Conservation (phyloP, 2,329 filamentous ascomycete genomes). For the Magnaporthiopsis rhizophila region DNA sequence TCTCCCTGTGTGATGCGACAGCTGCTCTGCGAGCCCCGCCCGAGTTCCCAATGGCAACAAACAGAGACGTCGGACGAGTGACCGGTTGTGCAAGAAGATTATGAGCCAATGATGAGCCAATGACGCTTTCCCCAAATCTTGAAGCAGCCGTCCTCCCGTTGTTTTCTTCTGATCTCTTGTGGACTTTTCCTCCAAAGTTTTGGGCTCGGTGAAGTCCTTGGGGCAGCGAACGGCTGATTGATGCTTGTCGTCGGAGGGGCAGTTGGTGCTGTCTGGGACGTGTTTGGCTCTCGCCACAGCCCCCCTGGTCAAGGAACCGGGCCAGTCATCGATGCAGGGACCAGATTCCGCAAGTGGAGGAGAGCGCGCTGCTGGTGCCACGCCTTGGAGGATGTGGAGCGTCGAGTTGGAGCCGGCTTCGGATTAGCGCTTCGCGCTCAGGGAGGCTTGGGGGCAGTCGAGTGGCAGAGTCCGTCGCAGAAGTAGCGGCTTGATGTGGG, state of each 20-base stretch:
- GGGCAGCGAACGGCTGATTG: not conserved
- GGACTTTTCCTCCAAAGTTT: not conserved
- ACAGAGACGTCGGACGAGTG: not conserved
- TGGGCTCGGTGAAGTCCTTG: not conserved
- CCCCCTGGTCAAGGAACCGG: not conserved
- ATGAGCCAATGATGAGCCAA: too few relatives aligned
- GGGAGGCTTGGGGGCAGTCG: too few relatives aligned
- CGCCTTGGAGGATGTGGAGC: not conserved
- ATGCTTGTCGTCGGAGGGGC: not conserved
- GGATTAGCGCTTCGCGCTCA: not conserved
- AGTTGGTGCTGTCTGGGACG: not conserved
- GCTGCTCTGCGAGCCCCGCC: not conserved
- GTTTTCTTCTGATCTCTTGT: not conserved
- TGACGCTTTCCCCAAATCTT: not conserved
- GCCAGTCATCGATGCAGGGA: not conserved
- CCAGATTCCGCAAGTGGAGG: not conserved
- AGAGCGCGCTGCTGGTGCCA: not conserved
- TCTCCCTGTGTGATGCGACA: not conserved
- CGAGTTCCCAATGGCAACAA: not conserved
- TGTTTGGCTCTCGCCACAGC: not conserved
- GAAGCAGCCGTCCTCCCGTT: not conserved
- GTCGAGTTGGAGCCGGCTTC: not conserved
- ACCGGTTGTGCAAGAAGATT: not conserved
- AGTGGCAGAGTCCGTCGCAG: not conserved
- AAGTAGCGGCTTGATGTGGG: too few relatives aligned